Base-by-base conservation (phyloP, 371 early-diverging fungal genomes). In the Zychaea mexicana region DNA sequence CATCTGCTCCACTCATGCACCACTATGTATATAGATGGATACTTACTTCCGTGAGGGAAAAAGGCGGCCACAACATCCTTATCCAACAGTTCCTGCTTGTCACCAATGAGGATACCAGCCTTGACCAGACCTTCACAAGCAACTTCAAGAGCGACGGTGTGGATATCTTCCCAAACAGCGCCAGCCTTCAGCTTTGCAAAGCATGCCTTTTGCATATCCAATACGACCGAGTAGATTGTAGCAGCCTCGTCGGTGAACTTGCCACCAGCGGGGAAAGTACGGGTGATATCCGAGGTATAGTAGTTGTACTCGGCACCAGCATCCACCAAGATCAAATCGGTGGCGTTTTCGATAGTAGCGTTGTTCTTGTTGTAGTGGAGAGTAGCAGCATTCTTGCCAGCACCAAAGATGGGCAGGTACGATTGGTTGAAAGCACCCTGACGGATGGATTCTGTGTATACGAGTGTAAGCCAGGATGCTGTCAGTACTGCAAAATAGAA, bases 201-300 rank as follows among this genome's bases (percentile, higher is more conserved):
- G 58, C 78, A 78, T 30, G 74, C 73, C 79, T 90, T 89, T 72
- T 96, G 94, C 91, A 94, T 89, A 22, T 88, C 86, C 38, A 96
- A 85, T 15, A 94, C 95, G 64, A 94, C 85, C 66, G 85, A 76
- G 78, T 97, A 97, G 60, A 94, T 87, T 17, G 74, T 85, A 63
- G 88, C 88, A 53, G 88, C 90, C 65, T 92, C 90, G 22, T 81
- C 82, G 38, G 89, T 77, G 73, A 92, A 96, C 66, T 86, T 86
- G 27, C 92, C 91, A 49, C 89, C 91, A 28, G 91, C 85, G 3
- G 97, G 97, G 86, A 88, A 97, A 36, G 90, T 89, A 28, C 96
- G 87, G 3, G 96, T 97, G 69, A 97, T 94, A 62, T 97, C 96
- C 17, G 90, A 86, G 38, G 94, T 93, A 74, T 97, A 96, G 78